Conservation (phyloP, 176 grass and related monocot species). For the Hsuehochloa calcarea region DNA sequence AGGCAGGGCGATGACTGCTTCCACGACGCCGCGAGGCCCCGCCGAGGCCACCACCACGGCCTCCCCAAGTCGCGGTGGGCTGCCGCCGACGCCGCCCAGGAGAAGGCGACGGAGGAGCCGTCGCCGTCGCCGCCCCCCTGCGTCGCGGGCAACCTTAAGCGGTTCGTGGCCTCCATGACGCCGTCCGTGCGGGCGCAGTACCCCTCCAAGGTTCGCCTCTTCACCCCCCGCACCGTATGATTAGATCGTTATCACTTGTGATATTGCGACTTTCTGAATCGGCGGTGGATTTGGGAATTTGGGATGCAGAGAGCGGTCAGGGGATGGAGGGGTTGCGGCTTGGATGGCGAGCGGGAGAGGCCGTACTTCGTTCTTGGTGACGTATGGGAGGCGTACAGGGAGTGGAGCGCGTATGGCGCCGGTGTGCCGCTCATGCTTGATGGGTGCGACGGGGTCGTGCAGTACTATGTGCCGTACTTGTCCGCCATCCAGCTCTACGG, state of each 20-base stretch:
- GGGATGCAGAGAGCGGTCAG: constrained; percentile 19
- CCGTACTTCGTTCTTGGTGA: constrained; percentile 40
- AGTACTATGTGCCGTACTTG: constrained; percentile 59
- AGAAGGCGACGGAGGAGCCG: constrained; percentile 9
- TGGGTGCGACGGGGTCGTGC: constrained; percentile 40
- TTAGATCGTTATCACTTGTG: not conserved
- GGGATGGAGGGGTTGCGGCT: constrained; percentile 4
- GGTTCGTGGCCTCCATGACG: constrained; percentile 42
- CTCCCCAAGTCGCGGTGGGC: constrained; percentile 1
- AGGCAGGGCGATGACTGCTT: constrained; percentile 31
- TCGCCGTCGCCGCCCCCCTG: not conserved
- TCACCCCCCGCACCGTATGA: not conserved
- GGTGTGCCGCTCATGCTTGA: constrained; percentile 45
- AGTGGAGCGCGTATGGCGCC: constrained; percentile 54
- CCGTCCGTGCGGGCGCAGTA: constrained; percentile 35
- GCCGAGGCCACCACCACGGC: constrained; percentile 30
- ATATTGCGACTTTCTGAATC: not conserved
- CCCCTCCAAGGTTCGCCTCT: constrained; percentile 33
- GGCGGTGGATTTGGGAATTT: constrained; percentile 6
- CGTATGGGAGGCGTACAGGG: constrained; percentile 50
- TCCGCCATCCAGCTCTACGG: constrained; percentile 52
- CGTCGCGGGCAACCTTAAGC: constrained; percentile 35
- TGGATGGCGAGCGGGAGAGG: not conserved
- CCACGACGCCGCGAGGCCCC: constrained; percentile 29
- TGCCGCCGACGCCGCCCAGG: not conserved